Base-by-base conservation (phyloP, 495 filamentous ascomycete species). In the Penicillium waksmanii region DNA sequence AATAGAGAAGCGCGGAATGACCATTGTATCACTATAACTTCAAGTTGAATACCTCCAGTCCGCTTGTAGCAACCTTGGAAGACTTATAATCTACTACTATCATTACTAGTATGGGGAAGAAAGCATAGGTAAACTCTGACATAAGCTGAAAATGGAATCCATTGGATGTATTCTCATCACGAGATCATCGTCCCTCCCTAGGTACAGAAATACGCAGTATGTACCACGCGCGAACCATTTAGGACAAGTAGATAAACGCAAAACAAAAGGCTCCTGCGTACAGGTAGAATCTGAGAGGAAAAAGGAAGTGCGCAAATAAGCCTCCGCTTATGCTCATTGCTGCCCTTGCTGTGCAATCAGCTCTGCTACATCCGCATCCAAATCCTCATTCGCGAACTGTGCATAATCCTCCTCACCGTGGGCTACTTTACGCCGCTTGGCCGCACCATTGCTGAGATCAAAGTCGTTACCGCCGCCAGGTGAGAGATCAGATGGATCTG, bases 291-390 rank as follows among this genome's bases (percentile, higher is more conserved):
- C 10, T 12, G 21, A 15, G 27, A 50, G 23, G 23, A 23, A 23
- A 52, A 52, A 36, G 0, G 17, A 44, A n/a, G n/a, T 9, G 15
- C 15, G 27, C 23, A 23, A 23, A 4, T 27, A 31, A 31, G 27
- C 27, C 13, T 52, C 15, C 27, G 5, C 31, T 33, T 5, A 18
- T 13, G 9, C 43, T 35, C 52, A 51, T 35, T 63, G 50, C 27
- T 56, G 62, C n/a, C 72, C 74, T 58, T 86, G 79, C 40, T 85
- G 82, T 53, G 85, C 81, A 58, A 96, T 77, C 72, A 93, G 84
- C 58, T 92, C 89, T n/a, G 87, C 87, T 34, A 96, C 89, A 72
- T 94, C 91, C 1, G 89, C 87, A 66, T 96, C 91, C 62, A 96
- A 78, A 31, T 86, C 92, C 60, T 80, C 84, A 12, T 78, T 79